Percentiles rank a stretch among this genome's conserved stretches.
These are phyloP conservation scores for Fusarium equiseti DNA, from an alignment of 2,329 filamentous ascomycete species.

Conservation along the genomic window DNA sequence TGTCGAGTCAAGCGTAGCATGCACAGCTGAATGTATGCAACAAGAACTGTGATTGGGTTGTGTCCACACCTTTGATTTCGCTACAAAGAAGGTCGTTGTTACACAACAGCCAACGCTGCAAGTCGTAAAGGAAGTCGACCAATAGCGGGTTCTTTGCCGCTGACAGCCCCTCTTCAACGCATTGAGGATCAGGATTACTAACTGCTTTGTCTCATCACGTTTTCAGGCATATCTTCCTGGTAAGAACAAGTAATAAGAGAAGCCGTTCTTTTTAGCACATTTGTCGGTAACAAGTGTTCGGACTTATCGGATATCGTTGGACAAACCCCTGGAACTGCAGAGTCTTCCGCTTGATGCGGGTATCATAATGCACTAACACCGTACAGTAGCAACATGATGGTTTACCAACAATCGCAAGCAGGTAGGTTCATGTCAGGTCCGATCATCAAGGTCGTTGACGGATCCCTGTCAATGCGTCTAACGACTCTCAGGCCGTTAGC, in stretches of 20 bases:
- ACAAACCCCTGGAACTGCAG: background rate
- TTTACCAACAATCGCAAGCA: background rate
- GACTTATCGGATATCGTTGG: background rate
- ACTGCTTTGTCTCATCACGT: conserved; percentile 38
- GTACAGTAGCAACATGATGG: background rate
- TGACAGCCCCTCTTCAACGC: conserved; percentile 26
- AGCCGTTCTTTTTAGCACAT: background rate
- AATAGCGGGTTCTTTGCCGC: conserved; percentile 16
- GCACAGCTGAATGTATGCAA: conserved; percentile 29
- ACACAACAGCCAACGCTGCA: conserved; percentile 37
- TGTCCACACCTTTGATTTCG: conserved; percentile 20
- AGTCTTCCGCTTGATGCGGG: background rate
- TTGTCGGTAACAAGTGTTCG: background rate
- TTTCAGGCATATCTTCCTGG: conserved; percentile 8
- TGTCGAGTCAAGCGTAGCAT: conserved; percentile 30
- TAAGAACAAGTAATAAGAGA: background rate
- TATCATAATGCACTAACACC: background rate
- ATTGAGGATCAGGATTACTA: conserved; percentile 29
- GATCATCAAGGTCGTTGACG: conserved; percentile 40
- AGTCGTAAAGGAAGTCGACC: conserved; percentile 26
- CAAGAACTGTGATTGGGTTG: conserved; percentile 30
- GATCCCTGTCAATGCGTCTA: conserved; percentile 30
- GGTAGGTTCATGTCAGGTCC: conserved; percentile 12
- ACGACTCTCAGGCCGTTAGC: conserved; percentile 37
- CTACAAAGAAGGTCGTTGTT: conserved; percentile 29